phyloP scores from a whole-genome alignment of 306 rosid species.

The Gastrolobium villosum region DNA sequence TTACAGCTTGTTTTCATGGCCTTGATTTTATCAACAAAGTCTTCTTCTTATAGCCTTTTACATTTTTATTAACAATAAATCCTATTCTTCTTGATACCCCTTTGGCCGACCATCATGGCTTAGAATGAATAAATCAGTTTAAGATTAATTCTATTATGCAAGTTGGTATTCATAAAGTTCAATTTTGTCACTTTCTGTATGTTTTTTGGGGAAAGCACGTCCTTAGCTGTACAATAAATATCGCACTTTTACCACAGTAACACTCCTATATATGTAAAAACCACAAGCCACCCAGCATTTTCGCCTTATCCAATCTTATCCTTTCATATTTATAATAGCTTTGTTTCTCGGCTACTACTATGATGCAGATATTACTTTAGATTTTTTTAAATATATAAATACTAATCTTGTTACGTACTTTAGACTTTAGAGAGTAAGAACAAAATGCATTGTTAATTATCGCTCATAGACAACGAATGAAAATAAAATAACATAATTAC shows the following conservation, averaged over 20 bases:
- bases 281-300: background rate
- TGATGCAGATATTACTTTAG: background rate
- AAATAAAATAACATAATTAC: background rate
- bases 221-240: slow-evolving; percentile 8
- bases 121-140: background rate
- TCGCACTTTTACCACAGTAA: background rate
- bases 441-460: slow-evolving; percentile 33
- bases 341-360: slow-evolving; percentile 18
- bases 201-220: background rate
- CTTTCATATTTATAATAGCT: background rate
- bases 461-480: slow-evolving; percentile 8
- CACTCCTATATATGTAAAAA: background rate
- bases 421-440: background rate
- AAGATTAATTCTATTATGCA: background rate
- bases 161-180: background rate
- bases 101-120: background rate
- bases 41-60: background rate
- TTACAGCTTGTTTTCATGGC: slow-evolving; percentile 25
- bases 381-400: background rate
- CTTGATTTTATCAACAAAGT: slow-evolving; percentile 33
- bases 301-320: slow-evolving; percentile 24
- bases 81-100: background rate
- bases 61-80: background rate
- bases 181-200: slow-evolving; percentile 4
- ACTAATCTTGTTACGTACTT: background rate